A percentile compares a stretch with the other conserved stretches of the same genome.
Evolutionary conservation across 78 protist genomes (phyloP).

Genomic region (Polysphondylium violaceum): DNA sequence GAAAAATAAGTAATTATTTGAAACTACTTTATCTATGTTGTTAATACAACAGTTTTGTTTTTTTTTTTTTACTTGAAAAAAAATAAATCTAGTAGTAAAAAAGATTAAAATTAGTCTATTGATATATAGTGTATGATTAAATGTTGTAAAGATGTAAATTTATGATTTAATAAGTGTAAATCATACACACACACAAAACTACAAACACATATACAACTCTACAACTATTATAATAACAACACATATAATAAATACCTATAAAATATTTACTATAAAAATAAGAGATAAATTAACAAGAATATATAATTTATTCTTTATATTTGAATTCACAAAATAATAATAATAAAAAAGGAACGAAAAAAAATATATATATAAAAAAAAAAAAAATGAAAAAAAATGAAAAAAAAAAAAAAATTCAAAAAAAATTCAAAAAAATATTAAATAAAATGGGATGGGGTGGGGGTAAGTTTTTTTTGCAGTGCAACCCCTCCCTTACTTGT

Average conservation of each 20-base stretch:
- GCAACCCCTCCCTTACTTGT: too few relatives aligned
- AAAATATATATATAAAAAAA: conserved; percentile 2
- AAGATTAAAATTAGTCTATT: neutral
- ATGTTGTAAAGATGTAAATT: too few relatives aligned
- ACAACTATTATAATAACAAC: too few relatives aligned
- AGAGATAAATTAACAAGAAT: neutral
- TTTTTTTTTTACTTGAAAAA: neutral
- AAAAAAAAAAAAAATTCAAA: neutral
- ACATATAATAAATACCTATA: neutral
- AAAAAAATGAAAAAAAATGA: neutral
- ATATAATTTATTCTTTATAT: conserved; percentile 9
- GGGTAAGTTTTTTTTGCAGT: too few relatives aligned
- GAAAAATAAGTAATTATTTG: too few relatives aligned
- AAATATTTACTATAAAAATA: neutral
- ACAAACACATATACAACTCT: too few relatives aligned
- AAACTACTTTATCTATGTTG: neutral
- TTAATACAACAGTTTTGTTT: conserved; percentile 8
- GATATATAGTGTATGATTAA: conserved; percentile 9
- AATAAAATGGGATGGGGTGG: too few relatives aligned
- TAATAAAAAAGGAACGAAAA: neutral
- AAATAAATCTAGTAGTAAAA: neutral
- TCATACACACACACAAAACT: too few relatives aligned
- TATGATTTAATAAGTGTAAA: too few relatives aligned
- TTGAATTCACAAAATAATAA: neutral
- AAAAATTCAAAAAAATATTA: conserved; percentile 6